Conservation (phyloP, 2,329 filamentous ascomycete species). For the Apiospora koreana region DNA sequence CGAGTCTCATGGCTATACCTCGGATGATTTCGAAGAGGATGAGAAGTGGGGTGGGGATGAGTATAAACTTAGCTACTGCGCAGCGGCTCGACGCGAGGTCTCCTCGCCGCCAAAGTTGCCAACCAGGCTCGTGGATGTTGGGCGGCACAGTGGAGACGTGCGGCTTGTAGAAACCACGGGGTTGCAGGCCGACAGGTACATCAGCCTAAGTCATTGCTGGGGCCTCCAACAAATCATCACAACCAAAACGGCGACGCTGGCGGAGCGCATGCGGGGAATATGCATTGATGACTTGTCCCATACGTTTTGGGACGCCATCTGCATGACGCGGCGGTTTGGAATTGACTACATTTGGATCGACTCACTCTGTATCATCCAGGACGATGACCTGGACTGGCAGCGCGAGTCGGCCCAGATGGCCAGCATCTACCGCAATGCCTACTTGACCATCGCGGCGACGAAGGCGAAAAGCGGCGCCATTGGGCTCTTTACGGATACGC, state of each 20-base stretch:
- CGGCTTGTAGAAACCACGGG: not conserved
- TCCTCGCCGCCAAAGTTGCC: not conserved
- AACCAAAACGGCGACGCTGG: not conserved
- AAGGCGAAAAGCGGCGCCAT: not conserved
- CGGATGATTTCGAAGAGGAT: too few relatives aligned
- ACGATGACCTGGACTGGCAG: slow-evolving; percentile 18
- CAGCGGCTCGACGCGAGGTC: not conserved
- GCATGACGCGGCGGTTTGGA: not conserved
- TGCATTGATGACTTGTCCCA: not conserved
- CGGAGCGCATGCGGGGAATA: not conserved
- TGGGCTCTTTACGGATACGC: not conserved
- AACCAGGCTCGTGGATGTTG: not conserved
- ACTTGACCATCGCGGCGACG: slow-evolving; percentile 17
- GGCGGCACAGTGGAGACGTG: not conserved
- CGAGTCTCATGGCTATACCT: not conserved
- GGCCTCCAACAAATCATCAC: slow-evolving; percentile 1
- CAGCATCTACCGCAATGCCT: slow-evolving; percentile 19
- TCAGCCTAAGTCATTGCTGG: not conserved
- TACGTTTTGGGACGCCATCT: not conserved
- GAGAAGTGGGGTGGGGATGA: not conserved
- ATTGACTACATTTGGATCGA: not conserved
- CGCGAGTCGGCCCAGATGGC: slow-evolving; percentile 21
- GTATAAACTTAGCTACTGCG: not conserved
- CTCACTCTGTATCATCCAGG: not conserved
- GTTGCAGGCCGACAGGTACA: not conserved